Conservation (phyloP, 2,329 filamentous ascomycete species). For the Pseudogymnoascus sp. region DNA sequence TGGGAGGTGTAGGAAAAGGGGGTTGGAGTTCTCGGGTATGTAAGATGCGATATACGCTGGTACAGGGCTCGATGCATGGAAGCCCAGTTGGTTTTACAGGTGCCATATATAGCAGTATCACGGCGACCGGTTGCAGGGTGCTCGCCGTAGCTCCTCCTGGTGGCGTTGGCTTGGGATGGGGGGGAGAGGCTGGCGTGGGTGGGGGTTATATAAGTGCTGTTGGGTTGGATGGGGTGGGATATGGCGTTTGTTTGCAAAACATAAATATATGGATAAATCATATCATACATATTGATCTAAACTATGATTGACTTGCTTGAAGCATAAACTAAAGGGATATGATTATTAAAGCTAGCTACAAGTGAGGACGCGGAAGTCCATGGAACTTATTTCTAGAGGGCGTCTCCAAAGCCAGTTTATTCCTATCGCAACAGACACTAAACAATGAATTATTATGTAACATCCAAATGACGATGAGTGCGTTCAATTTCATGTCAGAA, state of each 20-base stretch:
- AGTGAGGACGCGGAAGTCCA: too few relatives aligned
- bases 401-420: too few relatives aligned
- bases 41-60: conserved; percentile 6
- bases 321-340: too few relatives aligned
- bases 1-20: background rate
- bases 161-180: conserved; percentile 5
- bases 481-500: too few relatives aligned
- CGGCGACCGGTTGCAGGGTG: background rate
- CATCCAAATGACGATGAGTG: too few relatives aligned
- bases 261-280: background rate
- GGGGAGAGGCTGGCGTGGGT: background rate
- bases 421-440: too few relatives aligned
- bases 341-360: too few relatives aligned
- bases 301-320: background rate
- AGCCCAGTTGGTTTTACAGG: background rate
- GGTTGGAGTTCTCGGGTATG: background rate
- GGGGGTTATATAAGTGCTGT: background rate
- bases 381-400: too few relatives aligned
- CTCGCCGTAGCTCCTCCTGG: background rate
- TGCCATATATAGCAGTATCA: conserved; percentile 5
- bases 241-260: conserved; percentile 6
- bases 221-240: background rate
- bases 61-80: background rate
- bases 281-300: background rate
- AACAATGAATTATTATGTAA: too few relatives aligned